These are phyloP conservation scores for Setaria viridis DNA, from an alignment of 202 grass and related monocot species.

Conservation along the genomic window DNA sequence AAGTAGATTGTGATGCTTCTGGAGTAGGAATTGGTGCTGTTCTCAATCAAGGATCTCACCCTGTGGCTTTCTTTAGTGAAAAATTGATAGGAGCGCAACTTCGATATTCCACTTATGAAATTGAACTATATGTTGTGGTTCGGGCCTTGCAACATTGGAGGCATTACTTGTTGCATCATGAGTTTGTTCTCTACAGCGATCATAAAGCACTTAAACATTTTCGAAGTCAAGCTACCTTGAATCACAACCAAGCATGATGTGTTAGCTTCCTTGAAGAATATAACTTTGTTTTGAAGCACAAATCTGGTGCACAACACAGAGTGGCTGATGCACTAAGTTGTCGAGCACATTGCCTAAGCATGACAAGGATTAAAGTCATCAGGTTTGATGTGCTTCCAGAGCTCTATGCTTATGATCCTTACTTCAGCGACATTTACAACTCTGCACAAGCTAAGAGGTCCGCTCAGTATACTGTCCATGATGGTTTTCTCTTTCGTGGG, in stretches of 20 bases:
- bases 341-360: background rate
- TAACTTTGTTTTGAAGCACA: slow-evolving; percentile 15
- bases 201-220: slow-evolving; percentile 6
- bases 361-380: background rate
- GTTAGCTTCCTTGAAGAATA: background rate
- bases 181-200: background rate
- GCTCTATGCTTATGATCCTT: background rate
- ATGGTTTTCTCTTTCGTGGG: background rate
- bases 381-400: background rate
- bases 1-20: slow-evolving; percentile 8
- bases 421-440: background rate
- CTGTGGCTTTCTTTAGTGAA: background rate
- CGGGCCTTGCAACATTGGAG: slow-evolving; percentile 1
- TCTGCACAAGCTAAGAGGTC: background rate
- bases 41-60: background rate
- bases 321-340: slow-evolving; percentile 13
- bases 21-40: background rate
- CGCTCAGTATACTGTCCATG: background rate
- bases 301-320: background rate
- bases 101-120: background rate
- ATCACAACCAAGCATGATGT: background rate
- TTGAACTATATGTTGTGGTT: background rate
- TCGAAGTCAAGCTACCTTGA: background rate
- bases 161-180: background rate
- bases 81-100: background rate